A percentile compares a stretch with the other conserved stretches of the same genome.
These are phyloP conservation scores for Russula earlei DNA, from an alignment of 768 basidiomycete species.

Conservation along the genomic window DNA sequence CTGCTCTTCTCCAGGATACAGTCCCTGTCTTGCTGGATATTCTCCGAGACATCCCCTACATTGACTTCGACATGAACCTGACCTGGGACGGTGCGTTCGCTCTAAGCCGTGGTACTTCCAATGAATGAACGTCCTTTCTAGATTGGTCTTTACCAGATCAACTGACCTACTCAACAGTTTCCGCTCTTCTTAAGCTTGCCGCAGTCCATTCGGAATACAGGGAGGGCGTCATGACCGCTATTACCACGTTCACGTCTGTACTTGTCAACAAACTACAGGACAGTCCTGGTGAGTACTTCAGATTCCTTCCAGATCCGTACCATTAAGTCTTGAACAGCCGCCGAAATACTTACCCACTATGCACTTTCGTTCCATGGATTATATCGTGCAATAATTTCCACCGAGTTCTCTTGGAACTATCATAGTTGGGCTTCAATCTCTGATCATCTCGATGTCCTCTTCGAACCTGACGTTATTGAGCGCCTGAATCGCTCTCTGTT, in stretches of 20 bases:
- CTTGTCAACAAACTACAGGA: slow-evolving; percentile 47
- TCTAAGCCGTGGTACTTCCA: background rate
- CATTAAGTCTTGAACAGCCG: slow-evolving; percentile 33
- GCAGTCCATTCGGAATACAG: slow-evolving; percentile 42
- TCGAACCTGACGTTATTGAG: slow-evolving; percentile 58
- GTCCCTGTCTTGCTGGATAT: slow-evolving; percentile 57
- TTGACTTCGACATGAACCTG: slow-evolving; percentile 68
- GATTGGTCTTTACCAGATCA: slow-evolving; percentile 87
- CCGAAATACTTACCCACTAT: slow-evolving; percentile 63
- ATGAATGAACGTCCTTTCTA: slow-evolving; percentile 24
- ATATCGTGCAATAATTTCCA: slow-evolving; percentile 77
- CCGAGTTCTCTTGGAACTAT: slow-evolving; percentile 63
- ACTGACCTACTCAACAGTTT: slow-evolving; percentile 68
- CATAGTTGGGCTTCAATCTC: slow-evolving; percentile 55
- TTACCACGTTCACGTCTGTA: slow-evolving; percentile 49
- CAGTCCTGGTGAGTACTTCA: slow-evolving; percentile 40
- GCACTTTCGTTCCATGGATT: slow-evolving; percentile 80
- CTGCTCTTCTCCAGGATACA: slow-evolving; percentile 40
- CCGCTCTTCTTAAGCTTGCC: slow-evolving; percentile 62
- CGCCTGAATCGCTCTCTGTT: slow-evolving; percentile 60
- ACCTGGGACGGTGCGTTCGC: slow-evolving; percentile 64
- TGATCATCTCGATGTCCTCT: slow-evolving; percentile 45
- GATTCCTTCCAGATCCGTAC: background rate
- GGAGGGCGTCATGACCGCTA: slow-evolving; percentile 43
- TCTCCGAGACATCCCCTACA: slow-evolving; percentile 60